phyloP scores from a whole-genome alignment of 352 stramenopile species.

The Phytophthora pinifolia region DNA sequence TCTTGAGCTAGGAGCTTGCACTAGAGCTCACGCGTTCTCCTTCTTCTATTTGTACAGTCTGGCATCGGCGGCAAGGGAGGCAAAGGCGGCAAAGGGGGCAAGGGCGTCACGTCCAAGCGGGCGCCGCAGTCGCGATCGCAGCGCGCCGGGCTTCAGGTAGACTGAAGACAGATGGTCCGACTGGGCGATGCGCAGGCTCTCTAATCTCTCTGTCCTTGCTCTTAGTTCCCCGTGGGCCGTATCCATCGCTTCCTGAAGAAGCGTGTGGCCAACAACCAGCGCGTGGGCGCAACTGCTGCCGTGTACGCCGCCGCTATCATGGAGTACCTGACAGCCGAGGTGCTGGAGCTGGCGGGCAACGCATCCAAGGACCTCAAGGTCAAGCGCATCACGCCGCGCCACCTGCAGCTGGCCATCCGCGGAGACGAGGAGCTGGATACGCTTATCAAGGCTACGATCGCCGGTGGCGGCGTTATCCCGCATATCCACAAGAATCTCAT shows the following conservation, averaged over 20 bases:
- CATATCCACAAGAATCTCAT: constrained; percentile 99
- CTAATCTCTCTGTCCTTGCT: constrained; percentile 8
- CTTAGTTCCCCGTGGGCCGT: constrained; percentile 98
- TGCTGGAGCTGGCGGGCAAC: constrained; percentile 99
- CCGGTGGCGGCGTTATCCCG: constrained; percentile 99
- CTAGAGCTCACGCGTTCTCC: constrained; percentile 11
- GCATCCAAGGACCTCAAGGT: constrained; percentile 97
- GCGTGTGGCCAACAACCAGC: constrained; percentile 97
- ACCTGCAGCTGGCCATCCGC: constrained; percentile 99
- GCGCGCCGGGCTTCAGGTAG: constrained; percentile 96
- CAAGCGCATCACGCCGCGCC: constrained; percentile 98
- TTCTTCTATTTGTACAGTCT: constrained; percentile 42
- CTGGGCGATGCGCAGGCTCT: not conserved
- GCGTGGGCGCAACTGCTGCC: constrained; percentile 98
- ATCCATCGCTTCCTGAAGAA: constrained; percentile 99
- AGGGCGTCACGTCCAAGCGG: constrained; percentile 99
- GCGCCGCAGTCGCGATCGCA: constrained; percentile 97
- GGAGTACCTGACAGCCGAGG: constrained; percentile 99
- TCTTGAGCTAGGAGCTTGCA: not conserved
- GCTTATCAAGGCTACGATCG: constrained; percentile 99
- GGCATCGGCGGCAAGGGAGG: constrained; percentile 93
- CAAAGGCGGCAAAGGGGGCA: constrained; percentile 99
- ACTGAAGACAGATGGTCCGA: not conserved
- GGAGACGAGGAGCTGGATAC: constrained; percentile 99
- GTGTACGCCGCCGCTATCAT: constrained; percentile 99